A percentile compares a stretch with the other conserved stretches of the same genome.
phyloP scores from a whole-genome alignment of 768 basidiomycete genomes.

The Cyclocybe aegerita region DNA sequence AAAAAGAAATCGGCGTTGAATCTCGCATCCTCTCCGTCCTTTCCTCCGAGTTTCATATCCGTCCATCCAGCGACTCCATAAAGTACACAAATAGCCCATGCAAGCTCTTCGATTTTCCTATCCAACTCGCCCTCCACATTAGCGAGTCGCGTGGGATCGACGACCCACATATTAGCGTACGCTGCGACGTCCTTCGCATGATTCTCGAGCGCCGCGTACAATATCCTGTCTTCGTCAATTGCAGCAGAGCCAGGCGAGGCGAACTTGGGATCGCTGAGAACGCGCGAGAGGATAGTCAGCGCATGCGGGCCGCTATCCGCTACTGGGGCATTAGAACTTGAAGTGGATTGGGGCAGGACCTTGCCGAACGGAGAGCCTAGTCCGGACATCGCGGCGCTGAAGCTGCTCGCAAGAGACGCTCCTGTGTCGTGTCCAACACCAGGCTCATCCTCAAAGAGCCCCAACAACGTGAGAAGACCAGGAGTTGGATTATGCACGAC shows the following conservation, averaged over 20 bases:
- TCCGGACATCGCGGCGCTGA: neutral
- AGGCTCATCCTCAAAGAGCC: neutral
- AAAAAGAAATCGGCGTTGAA: conserved; percentile 62
- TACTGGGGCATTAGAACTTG: neutral
- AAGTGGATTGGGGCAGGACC: neutral
- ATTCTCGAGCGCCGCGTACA: conserved; percentile 30
- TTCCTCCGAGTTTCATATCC: conserved; percentile 15
- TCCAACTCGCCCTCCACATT: conserved; percentile 28
- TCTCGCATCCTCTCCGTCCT: conserved; percentile 20
- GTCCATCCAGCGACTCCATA: conserved; percentile 58
- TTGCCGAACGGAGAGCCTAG: neutral
- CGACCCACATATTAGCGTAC: conserved; percentile 44
- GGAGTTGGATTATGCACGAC: conserved; percentile 39
- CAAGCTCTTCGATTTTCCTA: conserved; percentile 63
- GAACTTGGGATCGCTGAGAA: conserved; percentile 50
- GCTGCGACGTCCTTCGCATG: conserved; percentile 39
- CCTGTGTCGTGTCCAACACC: neutral
- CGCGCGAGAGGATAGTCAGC: conserved; percentile 40
- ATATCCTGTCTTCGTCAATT: conserved; percentile 20
- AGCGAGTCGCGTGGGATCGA: conserved; percentile 32
- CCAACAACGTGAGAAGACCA: neutral
- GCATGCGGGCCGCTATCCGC: conserved; percentile 8
- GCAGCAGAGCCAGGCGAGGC: conserved; percentile 15
- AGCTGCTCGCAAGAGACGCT: neutral
- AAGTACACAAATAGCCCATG: conserved; percentile 53